phyloP scores from a whole-genome alignment of 768 basidiomycete genomes.

The Clavaria fumosa region DNA sequence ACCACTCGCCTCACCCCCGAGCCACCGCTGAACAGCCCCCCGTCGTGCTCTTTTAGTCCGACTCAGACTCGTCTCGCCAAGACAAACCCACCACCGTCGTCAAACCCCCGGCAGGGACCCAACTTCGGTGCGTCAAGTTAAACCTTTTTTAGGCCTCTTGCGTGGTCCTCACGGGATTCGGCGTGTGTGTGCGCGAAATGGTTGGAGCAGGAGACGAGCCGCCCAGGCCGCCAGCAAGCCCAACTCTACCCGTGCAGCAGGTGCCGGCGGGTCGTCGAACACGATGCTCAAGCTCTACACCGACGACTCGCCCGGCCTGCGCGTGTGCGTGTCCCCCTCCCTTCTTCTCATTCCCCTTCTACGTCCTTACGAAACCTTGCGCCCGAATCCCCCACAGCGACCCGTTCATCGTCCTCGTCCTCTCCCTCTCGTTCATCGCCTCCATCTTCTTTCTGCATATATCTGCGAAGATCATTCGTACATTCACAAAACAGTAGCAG shows the following conservation, averaged over 20 bases:
- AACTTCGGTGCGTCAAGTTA: slow-evolving; percentile 67
- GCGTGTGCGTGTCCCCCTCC: slow-evolving; percentile 61
- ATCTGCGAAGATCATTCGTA: slow-evolving; percentile 84
- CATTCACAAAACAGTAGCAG: slow-evolving; percentile 66
- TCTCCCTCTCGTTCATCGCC: slow-evolving; percentile 92
- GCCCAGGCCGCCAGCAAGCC: slow-evolving; percentile 49
- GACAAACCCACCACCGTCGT: slow-evolving; percentile 23
- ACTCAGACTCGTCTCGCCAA: slow-evolving; percentile 59
- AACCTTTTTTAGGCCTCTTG: no score
- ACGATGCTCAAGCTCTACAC: slow-evolving; percentile 99
- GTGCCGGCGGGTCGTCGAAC: slow-evolving; percentile 91
- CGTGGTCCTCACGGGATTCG: no score
- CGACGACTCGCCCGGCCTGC: slow-evolving; percentile 90
- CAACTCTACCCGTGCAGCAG: slow-evolving; percentile 80
- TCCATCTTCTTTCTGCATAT: slow-evolving; percentile 99
- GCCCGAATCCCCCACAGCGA: slow-evolving; percentile 37
- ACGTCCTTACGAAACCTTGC: slow-evolving; percentile 1
- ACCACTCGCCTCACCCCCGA: not conserved
- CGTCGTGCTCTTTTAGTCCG: slow-evolving; percentile 36
- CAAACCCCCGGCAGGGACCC: slow-evolving; percentile 50
- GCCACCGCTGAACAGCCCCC: not conserved
- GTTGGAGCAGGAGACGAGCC: slow-evolving; percentile 48
- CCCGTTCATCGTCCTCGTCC: slow-evolving; percentile 91
- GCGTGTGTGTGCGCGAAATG: not conserved
- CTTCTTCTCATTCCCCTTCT: slow-evolving; percentile 4